A percentile compares a stretch with the other conserved stretches of the same genome.
phyloP scores from a whole-genome alignment of 495 filamentous ascomycete species.

The Penicillium turbatum region DNA sequence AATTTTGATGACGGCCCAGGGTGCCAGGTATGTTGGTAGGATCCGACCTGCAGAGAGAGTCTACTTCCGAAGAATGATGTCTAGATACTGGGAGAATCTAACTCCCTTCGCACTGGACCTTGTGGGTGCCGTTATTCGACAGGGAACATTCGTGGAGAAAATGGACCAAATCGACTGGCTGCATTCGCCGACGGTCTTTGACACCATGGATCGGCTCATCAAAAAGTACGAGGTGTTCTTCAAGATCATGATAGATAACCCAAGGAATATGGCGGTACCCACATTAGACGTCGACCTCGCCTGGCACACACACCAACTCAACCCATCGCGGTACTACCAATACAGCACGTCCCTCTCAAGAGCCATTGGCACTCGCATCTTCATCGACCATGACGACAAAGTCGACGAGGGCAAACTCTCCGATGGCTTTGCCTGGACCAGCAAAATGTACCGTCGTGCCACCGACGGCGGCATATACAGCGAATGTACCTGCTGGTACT shows the following conservation, averaged over 20 bases:
- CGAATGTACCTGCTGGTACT: slow-evolving; percentile 87
- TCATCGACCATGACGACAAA: slow-evolving; percentile 85
- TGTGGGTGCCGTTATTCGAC: slow-evolving; percentile 70
- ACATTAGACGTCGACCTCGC: slow-evolving; percentile 81
- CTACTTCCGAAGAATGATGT: slow-evolving; percentile 68
- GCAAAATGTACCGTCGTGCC: slow-evolving; percentile 59
- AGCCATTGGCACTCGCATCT: slow-evolving; percentile 17
- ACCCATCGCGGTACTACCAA: slow-evolving; percentile 55
- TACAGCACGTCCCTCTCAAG: slow-evolving; percentile 33
- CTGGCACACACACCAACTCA: slow-evolving; percentile 66
- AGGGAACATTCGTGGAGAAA: slow-evolving; percentile 74
- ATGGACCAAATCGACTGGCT: slow-evolving; percentile 78
- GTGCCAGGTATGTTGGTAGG: background rate
- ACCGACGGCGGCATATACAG: slow-evolving; percentile 61
- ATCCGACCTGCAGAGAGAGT: slow-evolving; percentile 32
- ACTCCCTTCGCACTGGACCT: slow-evolving; percentile 70
- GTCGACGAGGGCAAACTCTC: slow-evolving; percentile 63
- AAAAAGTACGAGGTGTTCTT: slow-evolving; percentile 69
- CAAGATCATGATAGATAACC: slow-evolving; percentile 54
- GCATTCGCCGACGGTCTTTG: slow-evolving; percentile 56
- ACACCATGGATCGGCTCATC: slow-evolving; percentile 63
- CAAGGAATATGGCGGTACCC: slow-evolving; percentile 59
- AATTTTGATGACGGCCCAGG: slow-evolving; percentile 3
- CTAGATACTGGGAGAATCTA: slow-evolving; percentile 74
- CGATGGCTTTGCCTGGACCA: slow-evolving; percentile 68